A percentile compares a stretch with the other conserved stretches of the same genome.
Evolutionary conservation across 768 basidiomycete genomes (phyloP).

Genomic region (Tricholoma sp.): DNA sequence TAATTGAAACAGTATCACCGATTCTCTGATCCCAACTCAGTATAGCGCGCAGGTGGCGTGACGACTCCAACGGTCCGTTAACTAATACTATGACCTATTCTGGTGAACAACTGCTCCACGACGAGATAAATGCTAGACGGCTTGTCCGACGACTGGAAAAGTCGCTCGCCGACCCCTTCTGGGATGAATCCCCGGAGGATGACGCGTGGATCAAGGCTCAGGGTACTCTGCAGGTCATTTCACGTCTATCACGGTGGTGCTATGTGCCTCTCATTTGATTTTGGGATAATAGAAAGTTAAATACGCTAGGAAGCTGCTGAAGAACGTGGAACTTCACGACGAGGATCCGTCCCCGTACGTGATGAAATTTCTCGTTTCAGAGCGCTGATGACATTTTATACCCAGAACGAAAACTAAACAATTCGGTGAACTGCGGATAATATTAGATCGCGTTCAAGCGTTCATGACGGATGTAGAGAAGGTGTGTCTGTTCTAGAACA

Average conservation of each 20-base stretch:
- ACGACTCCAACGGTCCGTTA: too few relatives aligned
- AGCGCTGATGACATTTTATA: not conserved
- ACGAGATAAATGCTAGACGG: slow-evolving; percentile 64
- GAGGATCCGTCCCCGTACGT: slow-evolving; percentile 40
- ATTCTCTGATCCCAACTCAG: too few relatives aligned
- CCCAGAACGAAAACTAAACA: slow-evolving; percentile 37
- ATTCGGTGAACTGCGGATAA: slow-evolving; percentile 41
- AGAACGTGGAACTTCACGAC: slow-evolving; percentile 51
- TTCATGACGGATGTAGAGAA: slow-evolving; percentile 48
- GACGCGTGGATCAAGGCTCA: slow-evolving; percentile 53
- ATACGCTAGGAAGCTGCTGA: slow-evolving; percentile 51
- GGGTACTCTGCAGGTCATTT: slow-evolving; percentile 49
- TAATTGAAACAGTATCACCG: too few relatives aligned
- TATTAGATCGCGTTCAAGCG: slow-evolving; percentile 51
- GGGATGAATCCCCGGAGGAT: slow-evolving; percentile 23
- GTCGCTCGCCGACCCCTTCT: slow-evolving; percentile 34
- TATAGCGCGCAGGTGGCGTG: too few relatives aligned
- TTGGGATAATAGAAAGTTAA: slow-evolving; percentile 36
- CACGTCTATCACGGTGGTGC: not conserved
- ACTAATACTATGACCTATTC: slow-evolving; percentile 5
- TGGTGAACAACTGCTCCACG: slow-evolving; percentile 31
- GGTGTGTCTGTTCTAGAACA: slow-evolving; percentile 27
- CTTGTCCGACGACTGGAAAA: slow-evolving; percentile 60
- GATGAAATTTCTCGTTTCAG: not conserved
- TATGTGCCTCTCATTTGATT: not conserved